Base-by-base conservation (phyloP, 768 basidiomycete species). In the Dioszegia aurantiaca region DNA sequence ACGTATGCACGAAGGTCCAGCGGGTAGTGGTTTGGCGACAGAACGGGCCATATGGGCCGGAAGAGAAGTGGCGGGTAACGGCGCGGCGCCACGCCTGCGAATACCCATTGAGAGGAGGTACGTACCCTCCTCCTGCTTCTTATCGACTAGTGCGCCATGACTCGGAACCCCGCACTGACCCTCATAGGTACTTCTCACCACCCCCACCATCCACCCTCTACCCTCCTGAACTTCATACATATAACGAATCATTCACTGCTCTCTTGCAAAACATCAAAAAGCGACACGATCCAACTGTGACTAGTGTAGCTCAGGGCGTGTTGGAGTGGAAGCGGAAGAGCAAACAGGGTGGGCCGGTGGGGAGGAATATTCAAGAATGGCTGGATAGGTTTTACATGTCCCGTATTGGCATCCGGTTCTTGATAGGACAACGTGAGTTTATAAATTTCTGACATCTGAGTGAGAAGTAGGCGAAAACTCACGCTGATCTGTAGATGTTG, bases 351-450 rank as follows among this genome's bases (percentile, higher is more conserved):
- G 68, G 70, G 55, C 67, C 46, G 46, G 46, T 74, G 31, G 74
- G 70, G 4, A 73, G 82, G 36, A 90, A 92, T 66, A 88, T 99
- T 51, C 94, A 97, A 76, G 85, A 86, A 24, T 98, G 93, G 89
- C 79, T 99, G 63, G 95, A 98, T 77, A 82, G 95, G 39, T 99
- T 98, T 78, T 98, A 99, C 76, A 85, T 99, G 84, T 87, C 85
- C 27, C 86, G 95, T 26, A 69, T 68, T 24, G 67, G 66, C 0
- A 98, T 99, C 64, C 88, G 95, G 0, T 97, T 98, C 72, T 79
- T 99, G 61, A 95, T 98, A 54, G 95, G 92, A 27, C 92, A 97
- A 78, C 92, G 91, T 93, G 62, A 73, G 86, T 61, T 47, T 21
- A 17, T 27, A 2, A 11, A 17, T 27, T 41, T n/a, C n/a, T n/a